Evolutionary conservation across 1,139 yeast genomes (phyloP).

Genomic region (Debaryomycetaceae sp.): DNA sequence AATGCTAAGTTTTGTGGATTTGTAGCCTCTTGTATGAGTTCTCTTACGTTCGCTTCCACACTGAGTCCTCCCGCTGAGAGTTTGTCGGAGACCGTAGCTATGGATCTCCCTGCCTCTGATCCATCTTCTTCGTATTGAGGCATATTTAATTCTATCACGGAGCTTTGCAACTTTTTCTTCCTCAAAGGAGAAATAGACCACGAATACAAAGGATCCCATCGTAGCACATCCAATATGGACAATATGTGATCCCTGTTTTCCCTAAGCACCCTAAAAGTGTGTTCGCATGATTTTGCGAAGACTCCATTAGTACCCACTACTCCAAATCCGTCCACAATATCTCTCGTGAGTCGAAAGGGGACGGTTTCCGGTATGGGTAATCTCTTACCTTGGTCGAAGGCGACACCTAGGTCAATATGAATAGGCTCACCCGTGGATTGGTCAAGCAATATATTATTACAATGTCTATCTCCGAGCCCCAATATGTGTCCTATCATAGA

Average conservation of each 20-base stretch:
- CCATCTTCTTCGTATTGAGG: constrained; percentile 47
- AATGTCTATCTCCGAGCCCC: constrained; percentile 94
- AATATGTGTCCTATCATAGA: constrained; percentile 84
- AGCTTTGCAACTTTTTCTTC: constrained; percentile 52
- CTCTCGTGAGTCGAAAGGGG: constrained; percentile 89
- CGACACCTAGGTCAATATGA: constrained; percentile 94
- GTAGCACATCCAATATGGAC: constrained; percentile 79
- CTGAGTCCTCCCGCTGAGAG: constrained; percentile 65
- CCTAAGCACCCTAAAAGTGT: constrained; percentile 66
- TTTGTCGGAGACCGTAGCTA: constrained; percentile 69
- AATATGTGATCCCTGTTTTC: constrained; percentile 64
- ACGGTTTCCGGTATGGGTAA: constrained; percentile 89
- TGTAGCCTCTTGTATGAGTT: constrained; percentile 74
- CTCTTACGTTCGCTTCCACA: constrained; percentile 80
- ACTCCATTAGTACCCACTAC: constrained; percentile 75
- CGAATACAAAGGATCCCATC: constrained; percentile 89
- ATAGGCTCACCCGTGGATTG: constrained; percentile 80
- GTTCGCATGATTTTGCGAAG: constrained; percentile 69
- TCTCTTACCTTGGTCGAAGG: constrained; percentile 87
- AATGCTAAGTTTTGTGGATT: constrained; percentile 65
- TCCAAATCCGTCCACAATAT: constrained; percentile 91
- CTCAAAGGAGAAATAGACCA: constrained; percentile 82
- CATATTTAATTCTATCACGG: constrained; percentile 14
- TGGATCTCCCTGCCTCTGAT: constrained; percentile 78
- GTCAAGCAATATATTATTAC: constrained; percentile 86